Evolutionary conservation across 345 rosid species (phyloP).

Genomic region (Draba incana): DNA sequence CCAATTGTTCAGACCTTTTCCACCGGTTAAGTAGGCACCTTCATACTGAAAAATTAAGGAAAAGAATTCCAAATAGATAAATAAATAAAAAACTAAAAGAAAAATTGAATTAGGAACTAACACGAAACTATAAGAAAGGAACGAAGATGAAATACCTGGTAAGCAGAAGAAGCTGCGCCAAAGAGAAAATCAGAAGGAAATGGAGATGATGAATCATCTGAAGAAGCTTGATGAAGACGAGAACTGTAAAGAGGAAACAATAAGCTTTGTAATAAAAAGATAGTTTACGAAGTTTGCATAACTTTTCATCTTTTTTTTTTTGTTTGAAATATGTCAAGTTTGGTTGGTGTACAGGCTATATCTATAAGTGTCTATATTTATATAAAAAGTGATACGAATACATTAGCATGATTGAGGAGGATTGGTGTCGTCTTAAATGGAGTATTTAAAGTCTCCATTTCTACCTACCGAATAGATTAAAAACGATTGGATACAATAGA

Average conservation of each 20-base stretch:
- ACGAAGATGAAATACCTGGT: constrained; percentile 50
- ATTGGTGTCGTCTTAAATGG: constrained; percentile 24
- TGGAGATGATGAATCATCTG: constrained; percentile 27
- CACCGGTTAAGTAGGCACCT: constrained; percentile 58
- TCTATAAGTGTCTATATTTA: constrained; percentile 33
- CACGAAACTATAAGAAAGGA: not conserved
- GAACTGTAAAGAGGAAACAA: constrained; percentile 24
- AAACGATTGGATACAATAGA: constrained; percentile 7
- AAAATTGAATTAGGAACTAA: not conserved
- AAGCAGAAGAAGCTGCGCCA: constrained; percentile 84
- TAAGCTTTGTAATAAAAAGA: constrained; percentile 30
- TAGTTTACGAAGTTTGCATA: not conserved
- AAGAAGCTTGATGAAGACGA: constrained; percentile 20
- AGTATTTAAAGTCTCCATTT: constrained; percentile 6
- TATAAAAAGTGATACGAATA: not conserved
- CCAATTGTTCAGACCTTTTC: constrained; percentile 62
- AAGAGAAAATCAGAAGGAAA: constrained; percentile 65
- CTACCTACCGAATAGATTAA: constrained; percentile 25
- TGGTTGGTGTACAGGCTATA: not conserved
- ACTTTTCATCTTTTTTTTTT: constrained; percentile 28
- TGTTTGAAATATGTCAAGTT: not conserved
- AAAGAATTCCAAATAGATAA: not conserved
- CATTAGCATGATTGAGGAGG: constrained; percentile 17
- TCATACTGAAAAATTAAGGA: constrained; percentile 47
- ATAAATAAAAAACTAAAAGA: not conserved